Conservation (phyloP, 192 early-diverging fungal species). For the Thoreauomyces humboldtii region DNA sequence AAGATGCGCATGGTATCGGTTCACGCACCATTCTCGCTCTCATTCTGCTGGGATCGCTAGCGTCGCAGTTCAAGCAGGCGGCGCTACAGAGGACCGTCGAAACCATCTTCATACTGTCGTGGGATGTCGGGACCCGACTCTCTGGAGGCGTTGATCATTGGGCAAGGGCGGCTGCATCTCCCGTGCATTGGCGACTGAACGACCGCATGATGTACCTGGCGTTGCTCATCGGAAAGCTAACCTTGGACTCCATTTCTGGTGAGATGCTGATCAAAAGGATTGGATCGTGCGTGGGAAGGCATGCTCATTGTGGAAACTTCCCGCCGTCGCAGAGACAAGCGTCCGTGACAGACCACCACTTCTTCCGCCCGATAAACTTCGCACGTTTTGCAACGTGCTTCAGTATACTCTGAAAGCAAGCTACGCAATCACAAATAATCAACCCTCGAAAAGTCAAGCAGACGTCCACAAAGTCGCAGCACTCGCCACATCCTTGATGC, state of each 20-base stretch:
- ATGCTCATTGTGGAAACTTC: no score
- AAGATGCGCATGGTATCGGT: background rate
- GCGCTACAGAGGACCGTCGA: constrained; percentile 10
- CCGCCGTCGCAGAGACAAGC: constrained; percentile 17
- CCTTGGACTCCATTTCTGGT: constrained; percentile 15
- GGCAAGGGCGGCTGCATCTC: constrained; percentile 6
- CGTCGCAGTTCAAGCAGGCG: background rate
- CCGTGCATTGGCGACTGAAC: background rate
- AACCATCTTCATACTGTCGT: constrained; percentile 5
- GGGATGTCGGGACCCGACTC: constrained; percentile 5
- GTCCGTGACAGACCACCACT: background rate
- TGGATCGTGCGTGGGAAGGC: no score
- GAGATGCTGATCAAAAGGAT: no score
- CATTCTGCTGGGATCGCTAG: constrained; percentile 2
- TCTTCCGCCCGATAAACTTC: background rate
- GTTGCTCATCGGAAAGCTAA: constrained; percentile 7
- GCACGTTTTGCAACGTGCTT: background rate
- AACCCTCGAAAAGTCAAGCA: no score
- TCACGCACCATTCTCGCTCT: constrained; percentile 15
- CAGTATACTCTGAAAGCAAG: background rate
- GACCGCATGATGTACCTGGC: constrained; percentile 10
- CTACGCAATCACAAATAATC: no score
- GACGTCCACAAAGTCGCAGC: background rate
- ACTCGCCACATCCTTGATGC: background rate
- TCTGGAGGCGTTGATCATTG: constrained; percentile 17